Evolutionary conservation across 176 grass and related monocot genomes (phyloP), one percentile per base, ranked within the genome.

Genomic region (Luzula sylvatica): DNA sequence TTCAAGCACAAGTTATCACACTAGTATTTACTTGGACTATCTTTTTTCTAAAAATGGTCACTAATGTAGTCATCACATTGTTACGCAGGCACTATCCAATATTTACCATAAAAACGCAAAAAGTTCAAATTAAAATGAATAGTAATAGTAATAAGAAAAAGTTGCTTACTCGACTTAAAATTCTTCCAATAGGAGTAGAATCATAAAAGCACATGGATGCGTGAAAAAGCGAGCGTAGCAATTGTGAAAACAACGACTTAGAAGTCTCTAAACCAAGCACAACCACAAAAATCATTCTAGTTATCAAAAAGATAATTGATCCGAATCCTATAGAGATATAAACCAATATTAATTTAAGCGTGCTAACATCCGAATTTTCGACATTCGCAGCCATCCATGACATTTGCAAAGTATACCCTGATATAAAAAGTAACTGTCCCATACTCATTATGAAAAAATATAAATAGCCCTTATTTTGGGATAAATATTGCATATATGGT

Each of bases 331-430:
- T 79, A 53, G 21, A 54, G 17, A 90, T 64, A 59, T 96, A 98
- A 52, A 98, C 92, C 26, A 48, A 59, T 49, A 89, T 90, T 67
- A 98, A 65, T 44, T 74, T 79, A 13, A 98, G 72, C 11, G 52
- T 61, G 52, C 75, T 82, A 50, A 98, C 67, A 71, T 58, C 27
- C 56, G 81, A 51, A 61, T 82, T 82, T 39, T 98, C 39, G 55
- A 98, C 68, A 67, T 90, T 86, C 23, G 92, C 75, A 49, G 92
- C 85, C 81, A 98, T 82, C 92, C 92, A 98, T 49, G 85, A 74
- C 46, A 86, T 96, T 52, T 89, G 92, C 42, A 76, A 98, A 77
- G 89, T 77, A 77, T 98, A 84, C 7, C 74, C 92, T 47, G 44
- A n/a, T 60, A 77, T 2, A 61, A 98, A 90, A 55, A 82, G 23